A percentile compares a stretch with the other conserved stretches of the same genome.
These are phyloP conservation scores for Lanmaoa pseudosensibilis DNA, from an alignment of 768 basidiomycete genomes.

Conservation along the genomic window DNA sequence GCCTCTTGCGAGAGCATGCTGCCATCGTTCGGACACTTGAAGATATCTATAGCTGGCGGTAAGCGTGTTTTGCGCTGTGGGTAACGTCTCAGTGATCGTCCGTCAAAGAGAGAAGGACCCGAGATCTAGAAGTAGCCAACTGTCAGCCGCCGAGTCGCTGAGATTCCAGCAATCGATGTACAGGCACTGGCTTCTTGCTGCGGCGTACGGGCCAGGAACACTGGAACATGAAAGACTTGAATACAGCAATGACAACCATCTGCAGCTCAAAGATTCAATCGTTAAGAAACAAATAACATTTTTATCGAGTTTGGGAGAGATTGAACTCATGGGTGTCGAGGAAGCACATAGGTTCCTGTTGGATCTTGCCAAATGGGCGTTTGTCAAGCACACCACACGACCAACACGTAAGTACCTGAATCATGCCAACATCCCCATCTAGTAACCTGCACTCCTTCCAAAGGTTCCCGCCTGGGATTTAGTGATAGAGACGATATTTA, in stretches of 20 bases:
- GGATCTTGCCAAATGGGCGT: slow-evolving; percentile 19
- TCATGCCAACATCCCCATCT: not conserved
- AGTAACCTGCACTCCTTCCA: not conserved
- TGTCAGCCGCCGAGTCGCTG: slow-evolving; percentile 33
- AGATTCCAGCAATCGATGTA: slow-evolving; percentile 34
- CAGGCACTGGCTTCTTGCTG: slow-evolving; percentile 27
- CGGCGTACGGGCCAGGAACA: slow-evolving; percentile 4
- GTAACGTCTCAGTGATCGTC: not conserved
- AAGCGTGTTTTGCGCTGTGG: slow-evolving; percentile 1
- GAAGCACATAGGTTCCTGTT: slow-evolving; percentile 21
- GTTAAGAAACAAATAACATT: slow-evolving; percentile 1
- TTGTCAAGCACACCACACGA: not conserved
- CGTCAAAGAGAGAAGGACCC: slow-evolving; percentile 39
- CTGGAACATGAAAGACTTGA: not conserved
- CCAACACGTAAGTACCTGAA: not conserved
- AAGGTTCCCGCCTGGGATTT: not conserved
- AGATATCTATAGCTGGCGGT: slow-evolving; percentile 43
- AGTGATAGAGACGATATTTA: slow-evolving; percentile 1
- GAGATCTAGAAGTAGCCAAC: slow-evolving; percentile 27
- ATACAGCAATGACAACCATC: not conserved
- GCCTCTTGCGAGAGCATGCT: slow-evolving; percentile 26
- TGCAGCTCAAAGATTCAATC: slow-evolving; percentile 8
- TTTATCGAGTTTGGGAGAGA: slow-evolving; percentile 10
- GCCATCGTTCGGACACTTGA: slow-evolving; percentile 32
- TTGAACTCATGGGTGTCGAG: slow-evolving; percentile 23